These are phyloP conservation scores for Aspergillus pseudoterreus DNA, from an alignment of 2,329 filamentous ascomycete genomes.

Conservation along the genomic window DNA sequence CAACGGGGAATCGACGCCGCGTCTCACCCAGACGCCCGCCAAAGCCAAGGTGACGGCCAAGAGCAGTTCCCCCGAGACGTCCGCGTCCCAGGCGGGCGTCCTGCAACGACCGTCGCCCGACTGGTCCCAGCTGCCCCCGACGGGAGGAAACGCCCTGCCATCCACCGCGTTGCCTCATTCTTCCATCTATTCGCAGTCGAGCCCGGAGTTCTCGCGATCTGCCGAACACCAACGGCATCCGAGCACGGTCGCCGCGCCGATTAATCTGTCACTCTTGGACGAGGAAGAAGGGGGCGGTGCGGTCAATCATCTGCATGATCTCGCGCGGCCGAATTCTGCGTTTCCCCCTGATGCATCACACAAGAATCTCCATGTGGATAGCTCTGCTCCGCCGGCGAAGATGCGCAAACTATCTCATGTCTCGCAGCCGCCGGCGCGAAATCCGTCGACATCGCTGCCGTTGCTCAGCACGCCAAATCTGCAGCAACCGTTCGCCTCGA, in stretches of 20 bases:
- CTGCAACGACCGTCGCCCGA: conserved; percentile 28
- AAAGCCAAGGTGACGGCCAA: conserved; percentile 28
- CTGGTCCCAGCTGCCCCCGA: conserved; percentile 35
- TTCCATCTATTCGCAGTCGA: conserved; percentile 50
- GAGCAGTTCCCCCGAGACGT: conserved; percentile 34
- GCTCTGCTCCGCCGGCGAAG: conserved; percentile 34
- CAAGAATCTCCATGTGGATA: conserved; percentile 25
- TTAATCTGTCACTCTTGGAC: conserved; percentile 55
- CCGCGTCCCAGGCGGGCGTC: conserved; percentile 25
- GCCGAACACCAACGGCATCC: conserved; percentile 35
- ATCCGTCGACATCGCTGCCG: conserved; percentile 30
- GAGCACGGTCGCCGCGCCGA: conserved; percentile 42
- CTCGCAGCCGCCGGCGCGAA: conserved; percentile 26
- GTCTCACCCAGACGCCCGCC: conserved; percentile 24
- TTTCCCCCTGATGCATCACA: conserved; percentile 25
- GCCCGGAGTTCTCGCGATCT: conserved; percentile 48
- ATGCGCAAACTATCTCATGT: conserved; percentile 36
- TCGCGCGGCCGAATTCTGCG: conserved; percentile 15
- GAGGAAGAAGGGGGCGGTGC: conserved; percentile 52
- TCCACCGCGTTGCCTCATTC: conserved; percentile 22
- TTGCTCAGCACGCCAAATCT: conserved; percentile 29
- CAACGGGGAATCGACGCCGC: conserved; percentile 27
- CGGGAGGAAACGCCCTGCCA: conserved; percentile 15
- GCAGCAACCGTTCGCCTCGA: conserved; percentile 55
- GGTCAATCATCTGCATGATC: conserved; percentile 18